A percentile compares a stretch with the other conserved stretches of the same genome.
These are phyloP conservation scores for Collybiopsis luxurians DNA, from an alignment of 768 basidiomycete species.

Conservation along the genomic window DNA sequence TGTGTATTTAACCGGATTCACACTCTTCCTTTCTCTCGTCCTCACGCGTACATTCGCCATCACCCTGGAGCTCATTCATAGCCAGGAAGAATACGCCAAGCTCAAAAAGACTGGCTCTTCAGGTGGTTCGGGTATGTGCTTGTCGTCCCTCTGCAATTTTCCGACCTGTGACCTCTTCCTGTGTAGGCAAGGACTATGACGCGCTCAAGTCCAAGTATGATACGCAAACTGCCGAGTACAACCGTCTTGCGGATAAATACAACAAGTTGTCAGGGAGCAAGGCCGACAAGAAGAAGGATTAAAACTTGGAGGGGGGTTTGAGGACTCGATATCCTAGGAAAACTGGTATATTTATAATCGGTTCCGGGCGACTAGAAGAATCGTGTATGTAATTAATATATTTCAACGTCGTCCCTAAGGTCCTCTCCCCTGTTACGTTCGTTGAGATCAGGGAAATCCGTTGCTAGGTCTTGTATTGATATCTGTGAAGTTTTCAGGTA, in stretches of 20 bases:
- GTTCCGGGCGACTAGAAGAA: too few species aligned
- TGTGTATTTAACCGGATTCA: conserved; percentile 90
- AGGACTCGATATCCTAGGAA: background rate
- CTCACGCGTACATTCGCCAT: conserved; percentile 92
- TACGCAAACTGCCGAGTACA: conserved; percentile 56
- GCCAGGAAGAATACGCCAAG: conserved; percentile 84
- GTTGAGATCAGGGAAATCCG: too few species aligned
- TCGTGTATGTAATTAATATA: background rate
- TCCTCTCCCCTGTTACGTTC: too few species aligned
- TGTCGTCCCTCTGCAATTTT: too few species aligned
- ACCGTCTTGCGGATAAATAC: conserved; percentile 56
- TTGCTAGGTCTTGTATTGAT: too few species aligned
- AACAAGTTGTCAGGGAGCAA: conserved; percentile 47
- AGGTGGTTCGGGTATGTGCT: background rate
- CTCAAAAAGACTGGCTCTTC: conserved; percentile 43
- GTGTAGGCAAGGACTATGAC: conserved; percentile 21
- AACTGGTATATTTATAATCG: too few species aligned
- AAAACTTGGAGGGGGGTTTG: conserved; percentile 9
- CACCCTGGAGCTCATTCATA: conserved; percentile 85
- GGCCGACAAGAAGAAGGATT: conserved; percentile 50
- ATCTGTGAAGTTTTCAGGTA: too few species aligned
- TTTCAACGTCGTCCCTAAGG: background rate
- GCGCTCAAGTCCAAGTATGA: conserved; percentile 58
- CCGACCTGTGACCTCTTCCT: too few species aligned
- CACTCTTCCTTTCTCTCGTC: conserved; percentile 93